phyloP scores from a whole-genome alignment of 2,329 filamentous ascomycete species.

The Fusarium duplospermum region DNA sequence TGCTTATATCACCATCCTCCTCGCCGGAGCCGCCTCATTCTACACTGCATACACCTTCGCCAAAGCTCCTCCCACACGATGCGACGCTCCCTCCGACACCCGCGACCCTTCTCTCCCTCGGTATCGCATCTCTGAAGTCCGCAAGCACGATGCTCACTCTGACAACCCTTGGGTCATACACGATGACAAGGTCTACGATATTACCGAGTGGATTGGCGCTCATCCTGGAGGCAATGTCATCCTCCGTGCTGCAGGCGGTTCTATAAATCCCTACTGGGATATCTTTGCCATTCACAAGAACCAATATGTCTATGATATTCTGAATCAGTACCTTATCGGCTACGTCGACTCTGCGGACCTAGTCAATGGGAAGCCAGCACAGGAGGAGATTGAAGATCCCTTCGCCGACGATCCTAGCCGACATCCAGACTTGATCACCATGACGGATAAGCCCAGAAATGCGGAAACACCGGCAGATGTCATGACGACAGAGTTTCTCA shows the following conservation, averaged over 20 bases:
- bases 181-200: conserved; percentile 75
- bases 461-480: conserved; percentile 67
- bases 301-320: conserved; percentile 72
- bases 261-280: conserved; percentile 76
- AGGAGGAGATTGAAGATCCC: conserved; percentile 69
- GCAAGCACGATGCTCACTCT: conserved; percentile 64
- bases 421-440: conserved; percentile 62
- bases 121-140: conserved; percentile 63
- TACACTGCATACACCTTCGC: conserved; percentile 32
- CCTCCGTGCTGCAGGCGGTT: conserved; percentile 71
- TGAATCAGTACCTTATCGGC: conserved; percentile 73
- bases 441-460: conserved; percentile 68
- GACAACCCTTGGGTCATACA: conserved; percentile 72
- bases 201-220: conserved; percentile 74
- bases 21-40: conserved; percentile 35
- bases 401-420: conserved; percentile 66
- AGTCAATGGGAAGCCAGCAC: conserved; percentile 64
- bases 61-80: conserved; percentile 32
- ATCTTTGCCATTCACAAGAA: conserved; percentile 77
- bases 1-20: conserved; percentile 7
- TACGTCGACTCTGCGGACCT: conserved; percentile 70
- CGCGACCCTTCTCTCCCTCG: conserved; percentile 59
- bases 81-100: conserved; percentile 36
- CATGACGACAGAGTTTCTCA: conserved; percentile 63
- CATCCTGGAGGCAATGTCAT: conserved; percentile 78